Evolutionary conservation across 2,329 filamentous ascomycete genomes (phyloP).

Genomic region (Sporothrix dimorphospora): DNA sequence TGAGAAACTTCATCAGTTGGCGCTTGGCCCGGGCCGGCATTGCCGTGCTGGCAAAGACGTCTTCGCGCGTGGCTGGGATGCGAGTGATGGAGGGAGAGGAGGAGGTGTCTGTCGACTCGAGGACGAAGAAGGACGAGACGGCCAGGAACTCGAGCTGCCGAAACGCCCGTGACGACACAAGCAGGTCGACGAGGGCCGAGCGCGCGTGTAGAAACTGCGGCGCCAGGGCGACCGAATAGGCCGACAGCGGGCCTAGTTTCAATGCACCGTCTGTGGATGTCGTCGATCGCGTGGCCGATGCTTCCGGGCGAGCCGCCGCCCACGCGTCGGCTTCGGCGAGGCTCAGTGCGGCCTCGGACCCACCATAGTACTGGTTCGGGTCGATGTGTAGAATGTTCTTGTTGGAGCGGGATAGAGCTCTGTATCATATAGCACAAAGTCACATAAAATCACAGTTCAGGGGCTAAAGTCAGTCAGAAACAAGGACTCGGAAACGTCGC

Average conservation of each 20-base stretch:
- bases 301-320: slow-evolving; percentile 52
- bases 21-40: slow-evolving; percentile 83
- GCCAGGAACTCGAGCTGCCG: slow-evolving; percentile 91
- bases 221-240: slow-evolving; percentile 81
- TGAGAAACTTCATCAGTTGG: slow-evolving; percentile 88
- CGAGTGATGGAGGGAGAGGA: slow-evolving; percentile 55
- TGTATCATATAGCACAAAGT: slow-evolving; percentile 47
- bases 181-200: slow-evolving; percentile 73
- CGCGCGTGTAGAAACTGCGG: slow-evolving; percentile 86
- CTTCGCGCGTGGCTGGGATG: slow-evolving; percentile 87
- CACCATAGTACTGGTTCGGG: slow-evolving; percentile 85
- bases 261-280: slow-evolving; percentile 38
- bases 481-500: slow-evolving; percentile 38
- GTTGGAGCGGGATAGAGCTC: slow-evolving; percentile 86
- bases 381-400: slow-evolving; percentile 93
- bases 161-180: slow-evolving; percentile 89
- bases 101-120: slow-evolving; percentile 44
- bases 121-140: slow-evolving; percentile 90
- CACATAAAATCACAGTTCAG: slow-evolving; percentile 38
- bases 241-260: slow-evolving; percentile 63
- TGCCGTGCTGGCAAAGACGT: slow-evolving; percentile 78
- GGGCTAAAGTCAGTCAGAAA: slow-evolving; percentile 72
- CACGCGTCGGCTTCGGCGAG: slow-evolving; percentile 80
- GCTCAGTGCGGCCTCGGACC: slow-evolving; percentile 80
- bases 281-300: slow-evolving; percentile 31